Evolutionary conservation across 768 basidiomycete genomes (phyloP).

Genomic region (Russula sp.): DNA sequence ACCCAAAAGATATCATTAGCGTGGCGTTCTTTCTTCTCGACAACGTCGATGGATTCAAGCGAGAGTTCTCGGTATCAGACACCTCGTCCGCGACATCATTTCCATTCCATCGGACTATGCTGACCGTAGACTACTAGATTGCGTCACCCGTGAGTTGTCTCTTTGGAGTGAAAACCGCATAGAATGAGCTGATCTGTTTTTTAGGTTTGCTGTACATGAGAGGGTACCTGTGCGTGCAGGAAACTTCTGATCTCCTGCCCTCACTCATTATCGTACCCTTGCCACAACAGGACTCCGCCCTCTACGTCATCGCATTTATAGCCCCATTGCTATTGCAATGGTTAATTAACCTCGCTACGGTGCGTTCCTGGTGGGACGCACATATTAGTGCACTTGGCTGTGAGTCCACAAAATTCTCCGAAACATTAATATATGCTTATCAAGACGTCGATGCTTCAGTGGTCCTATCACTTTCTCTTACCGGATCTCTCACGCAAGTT

Average conservation of each 20-base stretch:
- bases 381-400: constrained; percentile 62
- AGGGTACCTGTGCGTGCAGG: constrained; percentile 61
- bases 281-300: constrained; percentile 29
- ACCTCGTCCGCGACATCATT: constrained; percentile 52
- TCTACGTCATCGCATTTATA: constrained; percentile 47
- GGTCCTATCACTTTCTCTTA: constrained; percentile 67
- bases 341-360: constrained; percentile 63
- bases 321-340: constrained; percentile 70
- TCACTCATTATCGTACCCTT: constrained; percentile 14
- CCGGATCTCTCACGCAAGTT: constrained; percentile 81
- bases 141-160: constrained; percentile 39
- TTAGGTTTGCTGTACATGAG: constrained; percentile 68
- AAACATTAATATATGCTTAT: constrained; percentile 14
- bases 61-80: constrained; percentile 77
- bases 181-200: constrained; percentile 3
- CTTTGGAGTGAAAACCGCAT: neutral
- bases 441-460: constrained; percentile 43
- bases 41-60: constrained; percentile 64
- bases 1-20: constrained; percentile 37
- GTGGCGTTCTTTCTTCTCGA: constrained; percentile 61
- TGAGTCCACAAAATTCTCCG: constrained; percentile 32
- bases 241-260: neutral
- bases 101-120: constrained; percentile 29
- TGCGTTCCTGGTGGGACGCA: constrained; percentile 86
- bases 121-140: constrained; percentile 34